Percentiles rank a stretch among this genome's conserved stretches.
Conservation (phyloP, 2,329 filamentous ascomycete genomes). For the Aschersonia sp. region DNA sequence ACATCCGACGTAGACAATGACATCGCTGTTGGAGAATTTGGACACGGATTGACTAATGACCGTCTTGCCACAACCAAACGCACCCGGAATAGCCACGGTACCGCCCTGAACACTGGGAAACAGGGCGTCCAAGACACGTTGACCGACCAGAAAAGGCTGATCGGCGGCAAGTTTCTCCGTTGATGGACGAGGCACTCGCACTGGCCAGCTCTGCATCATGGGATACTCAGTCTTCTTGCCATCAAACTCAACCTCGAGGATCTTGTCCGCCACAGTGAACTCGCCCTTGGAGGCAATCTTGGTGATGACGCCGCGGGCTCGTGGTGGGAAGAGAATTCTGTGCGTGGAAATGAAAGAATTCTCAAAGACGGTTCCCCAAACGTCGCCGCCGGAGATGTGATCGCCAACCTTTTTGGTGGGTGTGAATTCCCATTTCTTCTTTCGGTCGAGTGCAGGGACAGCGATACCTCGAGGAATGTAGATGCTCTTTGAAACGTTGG, state of each 20-base stretch:
- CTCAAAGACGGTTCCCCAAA: conserved; percentile 89
- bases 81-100: conserved; percentile 93
- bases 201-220: conserved; percentile 99
- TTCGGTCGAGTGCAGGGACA: conserved; percentile 73
- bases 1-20: conserved; percentile 89
- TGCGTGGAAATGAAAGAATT: conserved; percentile 91
- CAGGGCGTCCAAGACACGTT: conserved; percentile 88
- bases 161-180: conserved; percentile 85
- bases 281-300: conserved; percentile 77
- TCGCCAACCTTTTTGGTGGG: conserved; percentile 88
- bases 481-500: conserved; percentile 66
- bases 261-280: conserved; percentile 88
- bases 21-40: conserved; percentile 99
- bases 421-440: conserved; percentile 93
- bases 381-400: conserved; percentile 89
- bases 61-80: conserved; percentile 98
- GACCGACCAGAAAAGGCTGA: conserved; percentile 87
- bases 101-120: conserved; percentile 96
- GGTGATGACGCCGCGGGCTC: conserved; percentile 83
- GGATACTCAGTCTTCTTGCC: conserved; percentile 85
- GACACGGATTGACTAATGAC: conserved; percentile 97
- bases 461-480: conserved; percentile 95
- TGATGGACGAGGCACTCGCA: conserved; percentile 83
- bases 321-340: conserved; percentile 81
- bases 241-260: conserved; percentile 93